Percentiles rank a stretch among this genome's conserved stretches.
These are phyloP conservation scores for Leptomonas pyrrhocoris DNA, from an alignment of 208 protist genomes.

Conservation along the genomic window DNA sequence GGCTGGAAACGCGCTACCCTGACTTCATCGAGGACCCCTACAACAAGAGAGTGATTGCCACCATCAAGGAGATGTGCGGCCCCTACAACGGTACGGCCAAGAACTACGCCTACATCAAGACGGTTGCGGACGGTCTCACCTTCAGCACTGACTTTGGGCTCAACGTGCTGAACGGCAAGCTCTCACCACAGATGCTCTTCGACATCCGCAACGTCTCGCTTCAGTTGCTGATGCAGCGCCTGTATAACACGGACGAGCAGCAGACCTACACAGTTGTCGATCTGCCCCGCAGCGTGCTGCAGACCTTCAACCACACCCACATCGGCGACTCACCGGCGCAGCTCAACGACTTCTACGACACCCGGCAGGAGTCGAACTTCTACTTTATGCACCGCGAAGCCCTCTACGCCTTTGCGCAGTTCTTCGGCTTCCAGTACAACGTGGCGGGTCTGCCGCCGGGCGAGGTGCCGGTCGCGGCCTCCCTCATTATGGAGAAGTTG, in stretches of 20 bases:
- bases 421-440: conserved; percentile 80
- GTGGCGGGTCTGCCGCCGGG: conserved; percentile 64
- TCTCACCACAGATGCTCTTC: conserved; percentile 60
- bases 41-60: conserved; percentile 38
- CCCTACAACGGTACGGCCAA: conserved; percentile 29
- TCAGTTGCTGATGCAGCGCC: conserved; percentile 68
- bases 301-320: conserved; percentile 51
- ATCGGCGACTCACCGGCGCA: conserved; percentile 30
- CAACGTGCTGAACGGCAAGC: conserved; percentile 50
- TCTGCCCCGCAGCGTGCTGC: conserved; percentile 67
- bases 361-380: conserved; percentile 68
- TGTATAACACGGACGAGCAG: conserved; percentile 86
- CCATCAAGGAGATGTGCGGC: conserved; percentile 68
- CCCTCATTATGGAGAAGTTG: conserved; percentile 80
- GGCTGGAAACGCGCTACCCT: conserved; percentile 49
- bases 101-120: conserved; percentile 75
- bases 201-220: conserved; percentile 71
- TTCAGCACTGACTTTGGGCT: conserved; percentile 80
- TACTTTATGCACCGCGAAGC: conserved; percentile 88
- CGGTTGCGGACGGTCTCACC: conserved; percentile 76
- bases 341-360: conserved; percentile 73
- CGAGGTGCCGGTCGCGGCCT: conserved; percentile 72
- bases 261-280: conserved; percentile 85
- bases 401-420: conserved; percentile 82
- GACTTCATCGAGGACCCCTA: conserved; percentile 52